Evolutionary conservation across 306 rosid species (phyloP), one percentile per base, ranked within the genome.

Genomic region (Fragaria iinumae): DNA sequence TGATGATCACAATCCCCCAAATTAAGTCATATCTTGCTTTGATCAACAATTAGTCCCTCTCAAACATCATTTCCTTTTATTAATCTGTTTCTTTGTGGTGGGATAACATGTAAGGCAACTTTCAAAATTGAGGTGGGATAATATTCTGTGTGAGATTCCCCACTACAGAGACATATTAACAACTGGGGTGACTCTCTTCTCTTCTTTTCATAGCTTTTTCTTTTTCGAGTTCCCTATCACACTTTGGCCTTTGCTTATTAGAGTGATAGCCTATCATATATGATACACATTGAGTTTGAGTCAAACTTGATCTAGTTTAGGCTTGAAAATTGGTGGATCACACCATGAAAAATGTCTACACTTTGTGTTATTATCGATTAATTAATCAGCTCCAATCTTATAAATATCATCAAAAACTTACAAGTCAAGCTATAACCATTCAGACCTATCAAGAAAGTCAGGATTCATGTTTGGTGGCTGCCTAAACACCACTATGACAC

Each of bases 211-310:
- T 27, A 48, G 12, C 21, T 8, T 38, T 79, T 55, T 55, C 29
- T 55, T n/a, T 55, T 50, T 32, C 38, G 0, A 21, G 52, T 34
- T 38, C 63, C 32, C 38, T 45, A 29, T 69, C 73, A 63, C 53
- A 49, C 18, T 71, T 4, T 39, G 52, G 68, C 69, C 62, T 29
- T 64, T 14, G 72, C 78, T 71, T 56, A 71, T 71, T 65, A 48
- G 13, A 77, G 72, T 86, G 89, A 90, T 84, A 90, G 80, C 85
- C 86, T 90, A 86, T 90, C 94, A 80, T n/a, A 10, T 23, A 59
- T 65, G 69, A 72, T 25, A 36, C 66, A 44, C n/a, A 23, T 41
- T 55, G 41, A 39, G 50, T 44, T 75, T 50, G 11, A 83, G 86
- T 87, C 93, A 83, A 85, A 67, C 43, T 53, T 64, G 12, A 21